These are phyloP conservation scores for Solanum hybrid DNA, from an alignment of 305 asterid species.

Conservation along the genomic window DNA sequence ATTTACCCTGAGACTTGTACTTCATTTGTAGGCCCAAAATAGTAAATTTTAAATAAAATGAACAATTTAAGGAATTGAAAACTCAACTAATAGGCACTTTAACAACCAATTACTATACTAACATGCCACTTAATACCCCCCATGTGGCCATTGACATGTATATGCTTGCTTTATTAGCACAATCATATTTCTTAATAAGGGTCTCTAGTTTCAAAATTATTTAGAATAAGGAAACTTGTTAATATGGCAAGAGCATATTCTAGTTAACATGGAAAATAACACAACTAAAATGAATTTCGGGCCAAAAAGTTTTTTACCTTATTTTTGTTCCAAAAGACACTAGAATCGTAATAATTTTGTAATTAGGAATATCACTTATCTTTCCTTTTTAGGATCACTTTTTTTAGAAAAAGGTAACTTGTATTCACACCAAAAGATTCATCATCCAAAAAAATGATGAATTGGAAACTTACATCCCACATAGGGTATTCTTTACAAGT, in stretches of 20 bases:
- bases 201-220: background rate
- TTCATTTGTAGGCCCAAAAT: background rate
- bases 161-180: background rate
- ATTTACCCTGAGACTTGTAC: background rate
- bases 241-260: background rate
- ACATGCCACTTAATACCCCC: background rate
- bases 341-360: background rate
- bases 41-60: background rate
- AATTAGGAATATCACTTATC: background rate
- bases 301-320: background rate
- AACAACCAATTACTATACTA: background rate
- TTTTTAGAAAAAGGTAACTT: background rate
- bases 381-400: background rate
- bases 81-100: background rate
- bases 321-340: background rate
- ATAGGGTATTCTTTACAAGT: background rate
- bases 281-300: background rate
- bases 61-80: background rate
- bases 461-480: background rate
- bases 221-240: background rate
- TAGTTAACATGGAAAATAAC: background rate
- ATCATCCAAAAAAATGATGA: background rate
- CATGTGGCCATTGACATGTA: background rate
- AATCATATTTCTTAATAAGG: background rate
- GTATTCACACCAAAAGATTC: background rate